These are phyloP conservation scores for Dactylonectria macrodidyma DNA, from an alignment of 2,329 filamentous ascomycete species.

Conservation along the genomic window DNA sequence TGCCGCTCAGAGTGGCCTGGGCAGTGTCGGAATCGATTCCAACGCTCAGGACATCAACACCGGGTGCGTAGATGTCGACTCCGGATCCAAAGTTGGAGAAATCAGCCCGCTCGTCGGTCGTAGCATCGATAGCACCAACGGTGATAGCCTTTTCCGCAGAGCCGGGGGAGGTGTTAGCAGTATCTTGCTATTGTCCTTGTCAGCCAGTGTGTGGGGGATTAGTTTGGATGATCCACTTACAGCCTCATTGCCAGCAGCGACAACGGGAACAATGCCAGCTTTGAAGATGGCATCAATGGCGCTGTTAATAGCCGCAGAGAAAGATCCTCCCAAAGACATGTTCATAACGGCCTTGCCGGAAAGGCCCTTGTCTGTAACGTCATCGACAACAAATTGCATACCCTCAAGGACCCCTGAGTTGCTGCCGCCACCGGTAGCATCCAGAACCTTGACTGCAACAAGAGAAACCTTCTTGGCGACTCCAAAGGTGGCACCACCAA, in stretches of 20 bases:
- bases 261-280: conserved; percentile 69
- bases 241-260: conserved; percentile 74
- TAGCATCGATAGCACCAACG: conserved; percentile 71
- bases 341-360: conserved; percentile 73
- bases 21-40: conserved; percentile 65
- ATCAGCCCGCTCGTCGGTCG: conserved; percentile 61
- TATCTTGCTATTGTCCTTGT: conserved; percentile 57
- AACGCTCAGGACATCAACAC: conserved; percentile 67
- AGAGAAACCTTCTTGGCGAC: conserved; percentile 65
- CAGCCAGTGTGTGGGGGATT: conserved; percentile 7
- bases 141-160: conserved; percentile 71
- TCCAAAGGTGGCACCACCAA: conserved; percentile 72
- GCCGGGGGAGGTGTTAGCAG: conserved; percentile 66
- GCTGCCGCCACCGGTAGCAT: conserved; percentile 55
- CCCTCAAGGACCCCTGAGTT: conserved; percentile 68
- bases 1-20: conserved; percentile 65
- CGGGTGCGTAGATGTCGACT: conserved; percentile 71
- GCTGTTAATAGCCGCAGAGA: conserved; percentile 67
- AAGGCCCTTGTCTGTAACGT: conserved; percentile 58
- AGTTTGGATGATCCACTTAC: conserved; percentile 44
- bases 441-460: conserved; percentile 75
- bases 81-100: conserved; percentile 72
- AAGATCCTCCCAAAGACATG: conserved; percentile 72
- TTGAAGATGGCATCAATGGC: conserved; percentile 65
- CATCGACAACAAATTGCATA: conserved; percentile 68